Evolutionary conservation across 192 early-diverging fungal genomes (phyloP).

Genomic region (Podila verticillata): DNA sequence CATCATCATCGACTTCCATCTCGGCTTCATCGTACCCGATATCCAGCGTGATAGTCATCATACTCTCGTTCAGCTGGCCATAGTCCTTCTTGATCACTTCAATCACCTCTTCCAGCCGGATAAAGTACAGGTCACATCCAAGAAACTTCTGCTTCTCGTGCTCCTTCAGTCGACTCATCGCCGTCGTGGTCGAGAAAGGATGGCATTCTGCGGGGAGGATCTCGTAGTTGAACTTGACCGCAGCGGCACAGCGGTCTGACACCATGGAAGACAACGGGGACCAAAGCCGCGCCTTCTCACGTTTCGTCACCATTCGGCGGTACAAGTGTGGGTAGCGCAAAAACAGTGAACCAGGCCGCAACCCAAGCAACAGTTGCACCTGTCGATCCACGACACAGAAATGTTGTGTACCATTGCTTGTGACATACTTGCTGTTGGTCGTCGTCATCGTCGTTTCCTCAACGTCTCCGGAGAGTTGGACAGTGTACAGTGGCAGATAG

Average conservation of each 20-base stretch:
- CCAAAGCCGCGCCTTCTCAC: conserved; percentile 78
- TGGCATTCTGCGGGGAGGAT: conserved; percentile 39
- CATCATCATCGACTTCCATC: conserved; percentile 27
- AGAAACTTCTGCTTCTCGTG: conserved; percentile 73
- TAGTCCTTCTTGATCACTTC: conserved; percentile 70
- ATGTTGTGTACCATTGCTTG: conserved; percentile 22
- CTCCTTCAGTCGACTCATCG: conserved; percentile 57
- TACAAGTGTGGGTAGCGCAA: conserved; percentile 67
- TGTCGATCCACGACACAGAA: conserved; percentile 78
- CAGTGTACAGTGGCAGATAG: conserved; percentile 75
- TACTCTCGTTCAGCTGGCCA: conserved; percentile 67
- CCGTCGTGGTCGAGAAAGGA: conserved; percentile 35
- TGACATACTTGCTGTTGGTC: neutral
- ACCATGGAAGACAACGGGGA: conserved; percentile 75
- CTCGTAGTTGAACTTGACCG: conserved; percentile 49
- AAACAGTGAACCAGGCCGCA: conserved; percentile 61
- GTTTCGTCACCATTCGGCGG: conserved; percentile 57
- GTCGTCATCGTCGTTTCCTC: conserved; percentile 10
- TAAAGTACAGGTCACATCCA: conserved; percentile 67
- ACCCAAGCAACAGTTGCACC: conserved; percentile 67
- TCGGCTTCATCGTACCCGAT: conserved; percentile 60
- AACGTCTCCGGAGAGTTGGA: conserved; percentile 62
- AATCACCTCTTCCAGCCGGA: conserved; percentile 71
- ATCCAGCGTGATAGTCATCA: conserved; percentile 76
- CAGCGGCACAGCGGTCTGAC: conserved; percentile 54